Base-by-base conservation (phyloP, 2,329 filamentous ascomycete species). In the Zymoseptoria tritici region DNA sequence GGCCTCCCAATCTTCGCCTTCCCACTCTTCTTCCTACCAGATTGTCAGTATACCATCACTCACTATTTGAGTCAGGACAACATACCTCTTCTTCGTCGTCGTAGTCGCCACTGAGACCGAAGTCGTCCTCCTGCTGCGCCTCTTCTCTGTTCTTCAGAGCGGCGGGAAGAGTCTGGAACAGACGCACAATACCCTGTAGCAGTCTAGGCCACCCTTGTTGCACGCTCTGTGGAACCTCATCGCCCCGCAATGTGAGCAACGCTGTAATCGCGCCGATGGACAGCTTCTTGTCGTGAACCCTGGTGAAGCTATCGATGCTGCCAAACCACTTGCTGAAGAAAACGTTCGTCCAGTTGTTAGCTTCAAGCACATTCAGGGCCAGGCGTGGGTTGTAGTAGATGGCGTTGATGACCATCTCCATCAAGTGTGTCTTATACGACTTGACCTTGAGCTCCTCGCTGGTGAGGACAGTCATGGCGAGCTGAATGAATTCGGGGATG, bases 251-350 rank as follows among this genome's bases (percentile, higher is more conserved):
- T 52, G 86, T 89, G 56, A 99, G 83, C 9, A 99, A 84, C 5
- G 91, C 83, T 60, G 90, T 88, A 68, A 99, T 97, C 53, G 92
- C 93, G 19, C 92, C 90, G 68, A 99, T 97, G 63, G 91, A 97
- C 24, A 99, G 81, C 81, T 97, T 99, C 84, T 99, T 99, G 80
- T 99, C 94, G 73, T 99, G 94, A 2, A 99, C 94, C 50, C 94
- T 85, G 56, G 85, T 89, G 78, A 99, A 97, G 70, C 85, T 87
- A 63, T 96, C 89, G 78, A 99, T 99, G 77, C 87, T 95, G 50
- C 90, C 90, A 75, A 99, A 99, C 94, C 94, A 99, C 60, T 95
- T 79, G 76, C 90, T 96, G 80, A 99, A 99, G 79, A 99, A 99
- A 73, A 95, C 95, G 78, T 97, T 97, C 6, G 94, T 97, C 93